phyloP scores from a whole-genome alignment of 208 protist species.

The Acanthamoeba culbertsoni region DNA sequence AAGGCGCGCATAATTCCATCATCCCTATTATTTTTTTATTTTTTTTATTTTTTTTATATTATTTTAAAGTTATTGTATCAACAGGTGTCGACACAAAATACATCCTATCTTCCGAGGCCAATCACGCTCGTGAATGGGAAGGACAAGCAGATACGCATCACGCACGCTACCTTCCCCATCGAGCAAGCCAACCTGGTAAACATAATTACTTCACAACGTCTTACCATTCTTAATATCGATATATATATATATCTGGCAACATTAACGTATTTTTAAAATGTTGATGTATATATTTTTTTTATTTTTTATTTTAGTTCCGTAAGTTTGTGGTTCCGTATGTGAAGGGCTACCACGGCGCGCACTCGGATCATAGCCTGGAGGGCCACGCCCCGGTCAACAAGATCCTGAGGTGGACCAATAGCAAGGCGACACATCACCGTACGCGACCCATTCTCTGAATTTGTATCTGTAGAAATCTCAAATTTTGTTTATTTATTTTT shows the following conservation, averaged over 20 bases:
- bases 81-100: not conserved
- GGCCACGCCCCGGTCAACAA: not conserved
- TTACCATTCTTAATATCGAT: not conserved
- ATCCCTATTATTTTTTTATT: not conserved
- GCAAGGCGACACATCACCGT: not conserved
- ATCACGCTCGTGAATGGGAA: not conserved
- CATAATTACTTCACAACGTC: not conserved
- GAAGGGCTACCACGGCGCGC: not conserved
- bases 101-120: not conserved
- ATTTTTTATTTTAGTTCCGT: not conserved
- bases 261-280: not conserved
- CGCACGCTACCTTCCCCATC: not conserved
- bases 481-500: not conserved
- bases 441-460: not conserved
- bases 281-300: not conserved
- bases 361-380: not conserved
- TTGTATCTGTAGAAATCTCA: not conserved
- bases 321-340: not conserved
- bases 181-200: not conserved
- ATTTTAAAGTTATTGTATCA: not conserved
- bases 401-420: not conserved
- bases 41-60: not conserved
- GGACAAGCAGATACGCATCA: not conserved
- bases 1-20: not conserved
- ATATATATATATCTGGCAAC: not conserved